These are phyloP conservation scores for Trametes coccinea DNA, from an alignment of 768 basidiomycete genomes.

Conservation along the genomic window DNA sequence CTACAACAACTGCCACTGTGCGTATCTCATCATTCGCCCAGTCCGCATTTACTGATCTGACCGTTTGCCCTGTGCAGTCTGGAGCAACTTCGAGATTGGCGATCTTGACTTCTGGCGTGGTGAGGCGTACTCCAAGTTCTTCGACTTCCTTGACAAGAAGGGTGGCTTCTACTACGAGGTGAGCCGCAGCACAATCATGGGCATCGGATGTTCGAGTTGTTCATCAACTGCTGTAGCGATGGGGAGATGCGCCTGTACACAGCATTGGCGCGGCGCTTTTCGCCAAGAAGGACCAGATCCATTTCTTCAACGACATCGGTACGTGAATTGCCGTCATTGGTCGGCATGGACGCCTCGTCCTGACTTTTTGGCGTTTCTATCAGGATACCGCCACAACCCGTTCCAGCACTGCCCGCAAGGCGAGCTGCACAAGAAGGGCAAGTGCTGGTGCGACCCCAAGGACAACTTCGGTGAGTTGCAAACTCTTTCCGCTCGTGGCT, in stretches of 20 bases:
- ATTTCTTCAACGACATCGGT: slow-evolving; percentile 93
- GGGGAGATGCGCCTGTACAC: slow-evolving; percentile 89
- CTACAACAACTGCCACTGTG: slow-evolving; percentile 61
- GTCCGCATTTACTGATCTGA: neutral
- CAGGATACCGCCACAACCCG: slow-evolving; percentile 82
- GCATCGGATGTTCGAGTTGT: neutral
- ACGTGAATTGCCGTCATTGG: slow-evolving; percentile 27
- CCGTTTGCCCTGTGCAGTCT: slow-evolving; percentile 38
- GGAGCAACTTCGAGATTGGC: slow-evolving; percentile 68
- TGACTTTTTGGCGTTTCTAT: neutral
- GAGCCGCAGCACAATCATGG: neutral
- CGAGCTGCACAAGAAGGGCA: slow-evolving; percentile 71
- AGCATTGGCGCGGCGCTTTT: slow-evolving; percentile 88
- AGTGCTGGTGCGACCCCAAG: slow-evolving; percentile 80
- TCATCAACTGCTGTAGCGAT: slow-evolving; percentile 49
- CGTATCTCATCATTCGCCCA: slow-evolving; percentile 18
- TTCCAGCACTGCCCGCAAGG: slow-evolving; percentile 92
- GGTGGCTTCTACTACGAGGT: slow-evolving; percentile 66
- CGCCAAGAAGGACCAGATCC: slow-evolving; percentile 84
- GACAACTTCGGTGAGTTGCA: slow-evolving; percentile 68
- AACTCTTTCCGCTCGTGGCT: too few relatives aligned
- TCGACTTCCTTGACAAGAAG: slow-evolving; percentile 53
- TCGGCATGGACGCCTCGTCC: neutral
- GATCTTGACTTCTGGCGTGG: slow-evolving; percentile 57
- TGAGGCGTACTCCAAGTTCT: slow-evolving; percentile 58